Percentiles rank a stretch among this genome's conserved stretches.
phyloP scores from a whole-genome alignment of 306 rosid genomes.

The Fragaria vesca region DNA sequence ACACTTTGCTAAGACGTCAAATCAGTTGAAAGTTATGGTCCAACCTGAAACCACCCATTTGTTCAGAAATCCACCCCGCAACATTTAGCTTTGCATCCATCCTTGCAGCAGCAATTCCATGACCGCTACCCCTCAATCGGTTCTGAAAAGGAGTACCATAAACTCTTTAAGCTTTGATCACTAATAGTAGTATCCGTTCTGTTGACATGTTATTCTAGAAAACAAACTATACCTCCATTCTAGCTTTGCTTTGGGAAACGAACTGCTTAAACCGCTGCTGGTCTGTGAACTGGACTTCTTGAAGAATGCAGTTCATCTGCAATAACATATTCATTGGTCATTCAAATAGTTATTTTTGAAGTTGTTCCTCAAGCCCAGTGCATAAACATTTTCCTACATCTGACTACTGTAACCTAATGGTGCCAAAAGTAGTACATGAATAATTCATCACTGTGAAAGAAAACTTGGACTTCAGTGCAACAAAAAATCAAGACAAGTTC shows the following conservation, averaged over 20 bases:
- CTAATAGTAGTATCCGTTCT: slow-evolving; percentile 8
- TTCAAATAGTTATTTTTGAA: neutral
- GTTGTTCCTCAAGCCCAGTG: neutral
- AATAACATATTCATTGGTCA: slow-evolving; percentile 9
- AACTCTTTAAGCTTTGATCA: neutral
- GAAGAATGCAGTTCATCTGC: slow-evolving; percentile 79
- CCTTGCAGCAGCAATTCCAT: slow-evolving; percentile 96
- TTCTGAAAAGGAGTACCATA: slow-evolving; percentile 45
- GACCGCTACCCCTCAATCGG: slow-evolving; percentile 95
- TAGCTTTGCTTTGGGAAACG: slow-evolving; percentile 90
- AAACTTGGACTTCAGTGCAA: neutral
- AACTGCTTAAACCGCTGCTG: slow-evolving; percentile 97
- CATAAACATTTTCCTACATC: neutral
- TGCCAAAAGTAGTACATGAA: neutral
- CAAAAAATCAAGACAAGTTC: neutral
- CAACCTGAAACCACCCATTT: slow-evolving; percentile 98
- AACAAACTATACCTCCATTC: slow-evolving; percentile 76
- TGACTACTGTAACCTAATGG: neutral
- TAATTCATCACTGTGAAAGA: neutral
- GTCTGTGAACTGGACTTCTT: slow-evolving; percentile 93
- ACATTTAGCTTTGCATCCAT: slow-evolving; percentile 93
- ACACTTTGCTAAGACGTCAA: slow-evolving; percentile 12
- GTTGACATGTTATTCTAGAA: slow-evolving; percentile 10
- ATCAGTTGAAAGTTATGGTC: slow-evolving; percentile 26
- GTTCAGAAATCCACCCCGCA: slow-evolving; percentile 95